Percentiles rank a stretch among this genome's conserved stretches.
Evolutionary conservation across 768 basidiomycete genomes (phyloP).

Genomic region (Pleurotus ostreatus): DNA sequence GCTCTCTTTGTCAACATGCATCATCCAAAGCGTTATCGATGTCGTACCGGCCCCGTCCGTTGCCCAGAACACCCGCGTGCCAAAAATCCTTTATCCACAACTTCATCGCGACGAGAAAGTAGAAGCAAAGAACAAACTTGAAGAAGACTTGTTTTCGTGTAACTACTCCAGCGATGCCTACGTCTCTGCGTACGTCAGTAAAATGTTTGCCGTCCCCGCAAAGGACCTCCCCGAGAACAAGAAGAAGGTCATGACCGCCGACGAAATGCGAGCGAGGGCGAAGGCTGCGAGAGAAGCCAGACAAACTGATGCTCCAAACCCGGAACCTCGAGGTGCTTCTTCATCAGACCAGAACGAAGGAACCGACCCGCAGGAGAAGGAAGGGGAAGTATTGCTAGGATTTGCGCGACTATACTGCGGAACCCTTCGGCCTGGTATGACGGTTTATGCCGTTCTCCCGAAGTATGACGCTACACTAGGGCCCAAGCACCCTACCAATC

Average conservation of each 20-base stretch:
- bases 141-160: conserved; percentile 76
- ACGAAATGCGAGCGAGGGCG: conserved; percentile 73
- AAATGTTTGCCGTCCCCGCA: conserved; percentile 92
- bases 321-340: background rate
- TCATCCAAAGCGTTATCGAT: conserved; percentile 90
- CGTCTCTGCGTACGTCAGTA: conserved; percentile 88
- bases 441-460: conserved; percentile 75
- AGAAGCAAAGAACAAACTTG: conserved; percentile 74
- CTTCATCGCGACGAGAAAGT: conserved; percentile 50
- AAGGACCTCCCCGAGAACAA: conserved; percentile 86
- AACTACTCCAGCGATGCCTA: conserved; percentile 51
- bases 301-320: conserved; percentile 16
- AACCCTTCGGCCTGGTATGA: conserved; percentile 59
- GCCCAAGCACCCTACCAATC: conserved; percentile 66
- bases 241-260: conserved; percentile 69
- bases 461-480: conserved; percentile 71
- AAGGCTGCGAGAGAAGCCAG: conserved; percentile 44
- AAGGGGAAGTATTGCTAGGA: conserved; percentile 74
- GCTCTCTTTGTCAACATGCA: conserved; percentile 89
- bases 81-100: conserved; percentile 89
- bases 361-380: conserved; percentile 22
- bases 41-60: conserved; percentile 83
- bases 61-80: conserved; percentile 81
- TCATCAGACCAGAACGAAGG: conserved; percentile 14
- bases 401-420: conserved; percentile 96